A percentile compares a stretch with the other conserved stretches of the same genome.
phyloP scores from a whole-genome alignment of 306 rosid genomes.

The Astragalus membranaceus region DNA sequence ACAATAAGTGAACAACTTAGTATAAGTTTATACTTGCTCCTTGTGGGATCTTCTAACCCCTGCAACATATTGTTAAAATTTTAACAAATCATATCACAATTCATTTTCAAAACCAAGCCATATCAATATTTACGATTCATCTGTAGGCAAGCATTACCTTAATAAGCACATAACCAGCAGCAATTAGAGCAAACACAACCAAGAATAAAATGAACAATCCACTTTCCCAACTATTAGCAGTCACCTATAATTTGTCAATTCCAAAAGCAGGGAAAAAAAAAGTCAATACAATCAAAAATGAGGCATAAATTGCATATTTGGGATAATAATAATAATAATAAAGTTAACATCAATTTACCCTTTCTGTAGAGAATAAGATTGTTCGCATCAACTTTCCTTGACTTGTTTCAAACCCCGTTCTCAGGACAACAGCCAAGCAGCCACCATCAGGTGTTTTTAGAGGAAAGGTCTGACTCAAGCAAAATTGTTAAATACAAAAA shows the following conservation, averaged over 20 bases:
- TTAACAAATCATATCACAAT: slow-evolving; percentile 9
- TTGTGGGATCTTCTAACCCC: slow-evolving; percentile 97
- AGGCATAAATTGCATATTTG: background rate
- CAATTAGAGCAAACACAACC: slow-evolving; percentile 90
- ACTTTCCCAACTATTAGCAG: slow-evolving; percentile 99
- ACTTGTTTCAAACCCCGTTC: slow-evolving; percentile 99
- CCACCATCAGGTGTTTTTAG: slow-evolving; percentile 95
- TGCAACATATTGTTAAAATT: slow-evolving; percentile 31
- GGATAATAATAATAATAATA: slow-evolving; percentile 7
- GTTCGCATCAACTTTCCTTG: slow-evolving; percentile 99
- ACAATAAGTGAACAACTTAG: slow-evolving; percentile 96
- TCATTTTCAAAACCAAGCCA: background rate
- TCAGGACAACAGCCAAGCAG: slow-evolving; percentile 88
- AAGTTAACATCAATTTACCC: slow-evolving; percentile 53
- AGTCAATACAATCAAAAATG: background rate
- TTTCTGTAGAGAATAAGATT: slow-evolving; percentile 91
- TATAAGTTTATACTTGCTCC: slow-evolving; percentile 99
- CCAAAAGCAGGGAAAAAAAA: slow-evolving; percentile 5
- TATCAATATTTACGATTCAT: slow-evolving; percentile 10
- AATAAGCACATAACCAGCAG: slow-evolving; percentile 92
- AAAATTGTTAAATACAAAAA: slow-evolving; percentile 18
- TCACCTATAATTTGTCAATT: slow-evolving; percentile 47
- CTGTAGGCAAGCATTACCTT: slow-evolving; percentile 50
- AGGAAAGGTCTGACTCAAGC: slow-evolving; percentile 66
- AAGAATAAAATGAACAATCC: slow-evolving; percentile 88